Base-by-base conservation (phyloP, 306 rosid species). In the Vicia sativa region DNA sequence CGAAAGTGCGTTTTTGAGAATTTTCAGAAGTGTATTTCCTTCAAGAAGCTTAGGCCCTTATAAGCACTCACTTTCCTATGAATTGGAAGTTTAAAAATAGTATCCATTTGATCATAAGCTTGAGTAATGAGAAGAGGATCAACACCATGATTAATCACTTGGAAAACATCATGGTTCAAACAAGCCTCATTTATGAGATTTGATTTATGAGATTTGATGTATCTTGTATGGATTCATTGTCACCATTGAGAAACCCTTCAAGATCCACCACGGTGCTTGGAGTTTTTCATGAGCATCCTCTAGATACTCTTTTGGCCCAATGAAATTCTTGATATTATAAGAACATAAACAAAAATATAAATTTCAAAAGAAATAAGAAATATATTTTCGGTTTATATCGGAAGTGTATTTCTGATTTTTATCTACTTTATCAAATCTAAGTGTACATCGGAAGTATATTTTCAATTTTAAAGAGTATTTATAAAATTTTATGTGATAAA, bases 61-160 rank as follows among this genome's bases (percentile, higher is more conserved):
- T 34, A 39, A 9, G 78, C 73, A 60, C 45, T 82, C 7, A 28
- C 1, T 68, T 87, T 91, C 44, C 57, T 62, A 1, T 52, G 19
- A 3, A 43, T 3, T 0, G 97, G 90, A 8, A 87, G 90, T 63
- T 82, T 79, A 35, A 89, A 91, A 65, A 87, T 78, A n/a, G 66
- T 16, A 15, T 68, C 84, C 72, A 78, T 66, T 6, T 80, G 78
- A 13, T 84, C 34, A 15, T 80, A 79, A 8, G 86, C 95, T 8
- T 72, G 8, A 0, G 13, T 13, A 55, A 86, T 68, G 70, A 84
- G 87, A 12, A 11, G 3, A 2, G 37, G n/a, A 65, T 80, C 83
- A 18, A 87, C 77, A 0, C 96, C 96, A 7, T 91, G 97, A 76
- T 85, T 87, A 29, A 71, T 80, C 2, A 91, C 90, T 70, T 87